phyloP scores from a whole-genome alignment of 495 filamentous ascomycete species.

The Tuber melanosporum region DNA sequence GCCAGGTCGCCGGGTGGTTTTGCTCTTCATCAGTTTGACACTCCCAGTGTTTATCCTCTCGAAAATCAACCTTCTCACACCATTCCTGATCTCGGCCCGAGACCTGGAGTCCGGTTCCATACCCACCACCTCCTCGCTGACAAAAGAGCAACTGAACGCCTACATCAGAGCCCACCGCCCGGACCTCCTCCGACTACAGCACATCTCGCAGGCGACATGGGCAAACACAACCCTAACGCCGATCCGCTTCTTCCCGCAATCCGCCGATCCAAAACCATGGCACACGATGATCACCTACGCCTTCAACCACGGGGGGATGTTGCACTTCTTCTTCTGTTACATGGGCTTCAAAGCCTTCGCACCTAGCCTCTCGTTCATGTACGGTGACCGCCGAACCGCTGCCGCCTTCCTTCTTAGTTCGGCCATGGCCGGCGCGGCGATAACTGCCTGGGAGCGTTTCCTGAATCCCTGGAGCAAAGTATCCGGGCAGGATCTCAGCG shows the following conservation, averaged over 20 bases:
- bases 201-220: neutral
- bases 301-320: slow-evolving; percentile 27
- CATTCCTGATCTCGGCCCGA: neutral
- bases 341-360: slow-evolving; percentile 26
- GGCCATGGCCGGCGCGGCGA: neutral
- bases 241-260: neutral
- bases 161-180: neutral
- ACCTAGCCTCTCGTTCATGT: slow-evolving; percentile 16
- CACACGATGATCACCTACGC: slow-evolving; percentile 28
- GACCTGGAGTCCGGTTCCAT: neutral
- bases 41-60: neutral
- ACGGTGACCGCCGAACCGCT: slow-evolving; percentile 20
- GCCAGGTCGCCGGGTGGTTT: neutral
- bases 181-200: neutral
- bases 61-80: neutral
- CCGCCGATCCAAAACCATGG: slow-evolving; percentile 12
- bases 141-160: neutral
- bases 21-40: neutral
- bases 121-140: neutral
- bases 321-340: slow-evolving; percentile 30
- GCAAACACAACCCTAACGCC: neutral
- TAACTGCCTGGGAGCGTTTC: neutral
- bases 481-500: neutral
- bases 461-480: slow-evolving; percentile 9
- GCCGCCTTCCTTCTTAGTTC: slow-evolving; percentile 10